Evolutionary conservation across 345 rosid genomes (phyloP).

Genomic region (Gossypium sturtianum): DNA sequence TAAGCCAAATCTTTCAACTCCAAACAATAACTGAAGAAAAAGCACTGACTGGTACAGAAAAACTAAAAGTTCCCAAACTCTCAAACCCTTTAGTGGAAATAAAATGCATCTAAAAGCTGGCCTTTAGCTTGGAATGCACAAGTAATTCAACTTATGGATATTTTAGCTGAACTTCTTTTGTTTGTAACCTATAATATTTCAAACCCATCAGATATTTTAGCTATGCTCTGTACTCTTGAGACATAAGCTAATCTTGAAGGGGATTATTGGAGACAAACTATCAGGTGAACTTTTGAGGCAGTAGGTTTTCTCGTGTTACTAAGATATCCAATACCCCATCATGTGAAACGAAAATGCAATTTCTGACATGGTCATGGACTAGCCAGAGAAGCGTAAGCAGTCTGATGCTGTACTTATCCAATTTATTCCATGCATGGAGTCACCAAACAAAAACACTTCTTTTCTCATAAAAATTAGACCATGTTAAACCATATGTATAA

Average conservation of each 20-base stretch:
- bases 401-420: not conserved
- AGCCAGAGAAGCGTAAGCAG: not conserved
- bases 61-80: not conserved
- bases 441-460: not conserved
- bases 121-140: not conserved
- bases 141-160: not conserved
- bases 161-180: not conserved
- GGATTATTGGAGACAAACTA: not conserved
- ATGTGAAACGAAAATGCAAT: not conserved
- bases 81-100: not conserved
- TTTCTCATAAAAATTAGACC: not conserved
- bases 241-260: not conserved
- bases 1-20: not conserved
- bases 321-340: not conserved
- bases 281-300: not conserved
- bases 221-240: not conserved
- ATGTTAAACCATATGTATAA: not conserved
- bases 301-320: not conserved
- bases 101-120: not conserved
- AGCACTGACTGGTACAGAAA: not conserved
- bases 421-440: not conserved
- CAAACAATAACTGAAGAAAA: not conserved
- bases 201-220: not conserved
- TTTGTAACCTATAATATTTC: not conserved
- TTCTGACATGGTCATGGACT: not conserved